Base-by-base conservation (phyloP, 208 protist species). In the Acanthamoeba castellanii region DNA sequence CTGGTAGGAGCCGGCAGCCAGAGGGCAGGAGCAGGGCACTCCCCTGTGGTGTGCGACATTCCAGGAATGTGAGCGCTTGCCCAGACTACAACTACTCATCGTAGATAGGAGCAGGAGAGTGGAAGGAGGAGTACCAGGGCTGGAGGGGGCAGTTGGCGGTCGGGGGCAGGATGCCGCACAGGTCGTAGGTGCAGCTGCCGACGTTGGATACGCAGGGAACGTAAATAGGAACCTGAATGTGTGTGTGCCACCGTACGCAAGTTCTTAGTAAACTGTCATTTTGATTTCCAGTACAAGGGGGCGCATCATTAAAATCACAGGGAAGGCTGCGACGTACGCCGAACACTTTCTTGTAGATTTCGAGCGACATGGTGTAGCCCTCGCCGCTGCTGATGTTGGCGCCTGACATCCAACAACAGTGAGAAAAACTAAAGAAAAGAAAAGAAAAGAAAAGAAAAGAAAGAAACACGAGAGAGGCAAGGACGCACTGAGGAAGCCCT, bases 121-220 rank as follows among this genome's bases (percentile, higher is more conserved):
- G 37, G 37, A 42, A 42, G 3, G 37, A 42, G 6, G 70, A 81
- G 13, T 42, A 52, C 74, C 74, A 84, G 74, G 74, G 74, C 7
- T 13, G 0, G 27, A 84, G 74, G 45, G 74, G 74, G 74, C 74
- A 84, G 59, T 84, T 84, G 45, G 27, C 27, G 42, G 0, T 25
- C 34, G 74, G n/a, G 42, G 18, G 18, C 22, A 84, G 74, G 74
- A 84, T 20, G 45, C 2, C 22, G 45, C 74, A 84, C 42, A 84
- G 20, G 30, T 84, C 74, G 45, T 84, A 45, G 45, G 13, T 84
- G 74, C 74, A 84, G 74, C 74, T 84, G 0, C 74, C 74, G 42
- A 84, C 0, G 27, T 27, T 27, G 20, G 6, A 9, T 0, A 84
- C n/a, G 27, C 74, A 84, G 74, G 74, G 74, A 37, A 84, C 5